phyloP scores from a whole-genome alignment of 2,329 filamentous ascomycete genomes.

The Plenodomus lindquistii region DNA sequence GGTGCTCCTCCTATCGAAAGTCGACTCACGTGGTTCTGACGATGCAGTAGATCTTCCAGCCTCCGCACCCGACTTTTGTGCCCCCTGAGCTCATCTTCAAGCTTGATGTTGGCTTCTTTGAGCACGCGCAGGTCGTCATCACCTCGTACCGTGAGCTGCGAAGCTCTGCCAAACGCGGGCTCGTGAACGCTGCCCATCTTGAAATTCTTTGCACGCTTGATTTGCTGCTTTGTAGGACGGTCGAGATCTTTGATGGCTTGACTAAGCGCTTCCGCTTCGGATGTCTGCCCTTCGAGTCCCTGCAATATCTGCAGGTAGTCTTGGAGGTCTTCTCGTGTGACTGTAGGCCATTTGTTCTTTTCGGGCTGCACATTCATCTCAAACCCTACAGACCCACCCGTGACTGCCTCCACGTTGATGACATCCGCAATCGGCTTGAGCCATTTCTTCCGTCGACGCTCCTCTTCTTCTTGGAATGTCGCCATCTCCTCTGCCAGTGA shows the following conservation, averaged over 20 bases:
- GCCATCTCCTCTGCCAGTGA: constrained; percentile 92
- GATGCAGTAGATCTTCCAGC: constrained; percentile 88
- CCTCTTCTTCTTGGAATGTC: constrained; percentile 88
- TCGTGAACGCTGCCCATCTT: constrained; percentile 96
- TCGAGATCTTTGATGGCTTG: constrained; percentile 80
- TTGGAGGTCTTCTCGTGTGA: constrained; percentile 75
- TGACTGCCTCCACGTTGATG: constrained; percentile 67
- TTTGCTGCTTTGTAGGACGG: constrained; percentile 81
- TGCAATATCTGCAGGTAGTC: constrained; percentile 71
- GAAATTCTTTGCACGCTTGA: constrained; percentile 86
- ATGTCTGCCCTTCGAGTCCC: constrained; percentile 66
- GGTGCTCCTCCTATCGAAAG: constrained; percentile 56
- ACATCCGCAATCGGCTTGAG: constrained; percentile 79
- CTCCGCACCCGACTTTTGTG: constrained; percentile 92
- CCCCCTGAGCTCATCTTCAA: constrained; percentile 69
- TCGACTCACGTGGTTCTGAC: constrained; percentile 67
- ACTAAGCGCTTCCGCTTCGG: constrained; percentile 70
- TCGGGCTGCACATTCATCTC: constrained; percentile 85
- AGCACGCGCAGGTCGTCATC: constrained; percentile 73
- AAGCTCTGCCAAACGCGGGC: constrained; percentile 82
- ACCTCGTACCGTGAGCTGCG: constrained; percentile 75
- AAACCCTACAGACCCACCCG: constrained; percentile 72
- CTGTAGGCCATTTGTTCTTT: constrained; percentile 77
- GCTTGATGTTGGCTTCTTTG: constrained; percentile 59
- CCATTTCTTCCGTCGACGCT: constrained; percentile 87